These are phyloP conservation scores for Fraxinus nigra DNA, from an alignment of 305 asterid species.

Conservation along the genomic window DNA sequence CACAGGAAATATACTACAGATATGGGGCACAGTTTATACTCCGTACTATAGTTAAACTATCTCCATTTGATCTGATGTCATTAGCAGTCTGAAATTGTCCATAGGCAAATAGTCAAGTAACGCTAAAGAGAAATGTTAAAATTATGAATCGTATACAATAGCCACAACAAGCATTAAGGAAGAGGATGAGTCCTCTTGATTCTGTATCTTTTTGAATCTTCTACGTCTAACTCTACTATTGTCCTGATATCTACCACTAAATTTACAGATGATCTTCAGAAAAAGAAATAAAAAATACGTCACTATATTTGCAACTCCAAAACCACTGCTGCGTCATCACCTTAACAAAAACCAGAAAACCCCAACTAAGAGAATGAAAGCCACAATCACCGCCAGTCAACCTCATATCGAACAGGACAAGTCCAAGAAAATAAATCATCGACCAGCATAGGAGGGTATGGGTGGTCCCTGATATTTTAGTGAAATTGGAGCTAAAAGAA, in stretches of 20 bases:
- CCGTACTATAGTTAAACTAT: not conserved
- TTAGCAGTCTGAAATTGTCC: not conserved
- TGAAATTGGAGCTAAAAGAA: not conserved
- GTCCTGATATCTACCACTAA: not conserved
- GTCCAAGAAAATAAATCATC: not conserved
- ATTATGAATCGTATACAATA: not conserved
- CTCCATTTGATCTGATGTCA: not conserved
- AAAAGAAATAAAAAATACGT: not conserved
- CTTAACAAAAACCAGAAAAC: not conserved
- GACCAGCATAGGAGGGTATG: not conserved
- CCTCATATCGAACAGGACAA: not conserved
- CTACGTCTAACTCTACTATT: not conserved
- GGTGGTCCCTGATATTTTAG: not conserved
- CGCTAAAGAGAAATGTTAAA: not conserved
- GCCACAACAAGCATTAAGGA: not conserved
- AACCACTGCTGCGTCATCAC: not conserved
- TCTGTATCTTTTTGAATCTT: not conserved
- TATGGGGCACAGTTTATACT: not conserved
- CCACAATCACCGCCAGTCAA: not conserved
- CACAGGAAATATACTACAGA: constrained; percentile 5
- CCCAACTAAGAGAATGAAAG: not conserved
- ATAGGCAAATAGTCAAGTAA: not conserved
- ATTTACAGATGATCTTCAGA: not conserved
- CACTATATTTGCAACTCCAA: not conserved
- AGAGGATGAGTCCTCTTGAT: not conserved